Percentiles rank a stretch among this genome's conserved stretches.
These are phyloP conservation scores for Scedosporium boydii DNA, from an alignment of 2,329 filamentous ascomycete species.

Conservation along the genomic window DNA sequence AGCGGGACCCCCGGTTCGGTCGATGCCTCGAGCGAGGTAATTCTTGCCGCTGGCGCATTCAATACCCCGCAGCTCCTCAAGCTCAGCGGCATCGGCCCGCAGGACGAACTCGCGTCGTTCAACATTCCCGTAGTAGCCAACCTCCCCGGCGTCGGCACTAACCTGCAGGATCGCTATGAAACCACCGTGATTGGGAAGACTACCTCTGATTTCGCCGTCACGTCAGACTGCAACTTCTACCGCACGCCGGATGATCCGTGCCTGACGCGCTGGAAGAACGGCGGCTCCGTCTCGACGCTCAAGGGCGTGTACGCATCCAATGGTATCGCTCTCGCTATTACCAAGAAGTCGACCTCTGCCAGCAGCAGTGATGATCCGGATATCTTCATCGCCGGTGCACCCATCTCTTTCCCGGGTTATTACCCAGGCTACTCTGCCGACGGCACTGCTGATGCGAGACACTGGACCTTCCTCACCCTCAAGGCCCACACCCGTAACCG, in stretches of 20 bases:
- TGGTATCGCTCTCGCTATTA: constrained; percentile 42
- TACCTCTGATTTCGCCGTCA: constrained; percentile 17
- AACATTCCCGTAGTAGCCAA: constrained; percentile 36
- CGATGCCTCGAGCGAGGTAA: constrained; percentile 34
- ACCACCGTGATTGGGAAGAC: constrained; percentile 12
- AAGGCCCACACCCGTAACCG: constrained; percentile 35
- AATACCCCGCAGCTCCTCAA: constrained; percentile 45
- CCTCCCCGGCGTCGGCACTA: constrained; percentile 49
- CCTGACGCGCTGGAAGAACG: constrained; percentile 21
- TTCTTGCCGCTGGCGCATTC: constrained; percentile 40
- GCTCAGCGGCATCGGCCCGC: constrained; percentile 38
- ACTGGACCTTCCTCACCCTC: constrained; percentile 33
- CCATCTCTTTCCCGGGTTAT: constrained; percentile 45
- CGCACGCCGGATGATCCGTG: constrained; percentile 24
- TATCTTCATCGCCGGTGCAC: constrained; percentile 43
- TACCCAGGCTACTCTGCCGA: constrained; percentile 43
- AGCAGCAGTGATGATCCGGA: constrained; percentile 36
- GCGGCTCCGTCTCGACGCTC: constrained; percentile 14
- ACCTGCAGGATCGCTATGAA: constrained; percentile 43
- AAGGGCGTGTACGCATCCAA: constrained; percentile 30
- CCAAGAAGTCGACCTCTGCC: constrained; percentile 20
- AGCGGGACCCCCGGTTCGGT: constrained; percentile 21
- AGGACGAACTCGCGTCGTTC: constrained; percentile 25
- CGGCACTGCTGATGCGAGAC: constrained; percentile 29
- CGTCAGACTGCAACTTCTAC: constrained; percentile 22